A percentile compares a stretch with the other conserved stretches of the same genome.
These are phyloP conservation scores for Cladosporium velox DNA, from an alignment of 2,329 filamentous ascomycete genomes.

Conservation along the genomic window DNA sequence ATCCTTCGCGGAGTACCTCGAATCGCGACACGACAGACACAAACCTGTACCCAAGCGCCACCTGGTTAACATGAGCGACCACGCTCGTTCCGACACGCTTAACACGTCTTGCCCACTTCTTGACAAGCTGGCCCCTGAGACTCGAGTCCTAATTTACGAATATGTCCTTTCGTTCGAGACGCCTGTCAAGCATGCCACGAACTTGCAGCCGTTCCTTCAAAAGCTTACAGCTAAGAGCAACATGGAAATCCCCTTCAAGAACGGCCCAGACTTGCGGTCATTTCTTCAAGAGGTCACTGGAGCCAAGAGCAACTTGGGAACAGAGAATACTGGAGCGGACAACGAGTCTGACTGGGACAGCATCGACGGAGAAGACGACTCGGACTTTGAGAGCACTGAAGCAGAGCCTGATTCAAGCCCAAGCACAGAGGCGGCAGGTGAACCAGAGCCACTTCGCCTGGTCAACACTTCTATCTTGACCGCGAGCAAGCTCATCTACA, in stretches of 20 bases:
- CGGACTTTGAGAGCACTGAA: neutral
- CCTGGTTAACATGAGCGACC: neutral
- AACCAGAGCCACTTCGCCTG: neutral
- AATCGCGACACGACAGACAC: neutral
- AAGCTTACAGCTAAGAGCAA: neutral
- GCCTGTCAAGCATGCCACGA: neutral
- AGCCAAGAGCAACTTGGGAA: neutral
- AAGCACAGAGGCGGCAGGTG: neutral
- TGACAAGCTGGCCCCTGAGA: neutral
- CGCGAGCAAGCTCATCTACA: slow-evolving; percentile 2
- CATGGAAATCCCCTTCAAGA: neutral
- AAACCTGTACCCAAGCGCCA: neutral
- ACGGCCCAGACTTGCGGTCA: neutral
- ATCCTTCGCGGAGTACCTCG: neutral
- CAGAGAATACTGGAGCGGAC: neutral
- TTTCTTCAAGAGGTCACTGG: neutral
- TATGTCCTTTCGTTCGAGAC: neutral
- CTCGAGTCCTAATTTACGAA: neutral
- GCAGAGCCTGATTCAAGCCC: neutral
- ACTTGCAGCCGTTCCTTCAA: neutral
- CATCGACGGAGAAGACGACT: neutral
- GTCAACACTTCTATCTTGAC: slow-evolving; percentile 7
- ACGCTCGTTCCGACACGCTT: neutral
- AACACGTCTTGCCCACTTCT: neutral
- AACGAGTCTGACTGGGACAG: neutral